Conservation (phyloP, 2,329 filamentous ascomycete species). For the Trichoderma asperellum region DNA sequence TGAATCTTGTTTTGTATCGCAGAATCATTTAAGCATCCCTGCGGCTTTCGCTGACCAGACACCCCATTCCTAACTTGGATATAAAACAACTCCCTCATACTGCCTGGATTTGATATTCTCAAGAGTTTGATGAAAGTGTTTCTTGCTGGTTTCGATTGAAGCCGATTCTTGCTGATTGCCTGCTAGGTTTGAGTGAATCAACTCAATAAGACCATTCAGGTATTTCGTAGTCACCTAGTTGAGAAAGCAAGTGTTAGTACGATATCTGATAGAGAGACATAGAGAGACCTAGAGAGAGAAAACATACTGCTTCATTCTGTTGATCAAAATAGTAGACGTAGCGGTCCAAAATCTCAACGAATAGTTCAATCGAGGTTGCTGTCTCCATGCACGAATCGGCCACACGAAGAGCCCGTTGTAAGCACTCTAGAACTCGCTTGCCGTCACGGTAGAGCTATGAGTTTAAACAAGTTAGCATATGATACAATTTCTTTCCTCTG, state of each 20-base stretch:
- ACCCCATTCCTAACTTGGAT: slow-evolving; percentile 49
- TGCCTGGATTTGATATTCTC: slow-evolving; percentile 91
- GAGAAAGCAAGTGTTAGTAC: slow-evolving; percentile 29
- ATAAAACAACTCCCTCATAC: slow-evolving; percentile 87
- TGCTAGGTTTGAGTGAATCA: slow-evolving; percentile 94
- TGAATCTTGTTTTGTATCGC: slow-evolving; percentile 1
- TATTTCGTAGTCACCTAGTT: slow-evolving; percentile 86
- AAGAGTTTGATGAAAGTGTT: slow-evolving; percentile 92
- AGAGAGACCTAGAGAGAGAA: not conserved
- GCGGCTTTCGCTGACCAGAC: not conserved
- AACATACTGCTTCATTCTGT: slow-evolving; percentile 85
- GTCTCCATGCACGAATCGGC: slow-evolving; percentile 99
- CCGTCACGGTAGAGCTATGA: slow-evolving; percentile 89
- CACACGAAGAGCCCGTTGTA: slow-evolving; percentile 92
- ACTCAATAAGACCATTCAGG: slow-evolving; percentile 94
- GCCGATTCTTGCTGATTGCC: slow-evolving; percentile 81
- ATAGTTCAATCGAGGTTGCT: slow-evolving; percentile 93
- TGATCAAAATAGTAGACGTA: slow-evolving; percentile 99
- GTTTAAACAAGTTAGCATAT: slow-evolving; percentile 33
- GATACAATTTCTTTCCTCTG: not conserved
- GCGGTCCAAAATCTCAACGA: slow-evolving; percentile 96
- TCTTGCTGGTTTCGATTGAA: slow-evolving; percentile 84
- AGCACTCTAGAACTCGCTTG: slow-evolving; percentile 93
- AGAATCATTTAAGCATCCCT: not conserved
- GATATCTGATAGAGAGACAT: not conserved